Evolutionary conservation across 495 filamentous ascomycete species (phyloP).

Genomic region (Aspergillus cristatus): DNA sequence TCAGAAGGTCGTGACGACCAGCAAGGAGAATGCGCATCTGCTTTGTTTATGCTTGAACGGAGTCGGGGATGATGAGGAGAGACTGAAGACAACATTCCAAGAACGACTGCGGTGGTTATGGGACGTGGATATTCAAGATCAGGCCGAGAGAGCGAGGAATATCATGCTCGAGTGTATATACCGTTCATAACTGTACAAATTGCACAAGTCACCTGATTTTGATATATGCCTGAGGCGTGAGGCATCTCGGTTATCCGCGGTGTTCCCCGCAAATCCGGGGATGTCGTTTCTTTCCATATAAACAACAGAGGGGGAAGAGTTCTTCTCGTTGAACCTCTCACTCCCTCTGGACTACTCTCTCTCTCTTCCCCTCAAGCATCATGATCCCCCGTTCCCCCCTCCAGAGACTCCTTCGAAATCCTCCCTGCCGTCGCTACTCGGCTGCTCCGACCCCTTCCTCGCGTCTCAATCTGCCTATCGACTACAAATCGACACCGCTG

Average conservation of each 20-base stretch:
- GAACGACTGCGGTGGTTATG: conserved; percentile 44
- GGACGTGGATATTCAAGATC: conserved; percentile 25
- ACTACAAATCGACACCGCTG: conserved; percentile 75
- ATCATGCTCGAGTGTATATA: conserved; percentile 5
- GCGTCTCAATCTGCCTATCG: conserved; percentile 74
- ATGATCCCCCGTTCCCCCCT: conserved; percentile 3
- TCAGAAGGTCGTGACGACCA: conserved; percentile 40
- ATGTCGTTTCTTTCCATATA: conserved; percentile 2
- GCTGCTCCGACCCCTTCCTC: conserved; percentile 9
- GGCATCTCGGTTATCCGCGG: conserved; percentile 12
- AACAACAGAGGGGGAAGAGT: too few species aligned
- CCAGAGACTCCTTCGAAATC: not conserved
- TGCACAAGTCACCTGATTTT: too few species aligned
- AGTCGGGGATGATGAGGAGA: conserved; percentile 33
- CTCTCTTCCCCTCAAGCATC: conserved; percentile 1
- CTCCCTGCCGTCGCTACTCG: conserved; percentile 5
- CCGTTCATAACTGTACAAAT: too few species aligned
- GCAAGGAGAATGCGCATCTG: conserved; percentile 33
- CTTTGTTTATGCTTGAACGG: conserved; percentile 34
- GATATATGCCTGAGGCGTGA: not conserved
- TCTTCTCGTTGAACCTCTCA: not conserved
- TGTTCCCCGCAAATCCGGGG: conserved; percentile 12
- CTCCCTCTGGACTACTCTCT: conserved; percentile 1
- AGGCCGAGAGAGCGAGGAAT: conserved; percentile 16
- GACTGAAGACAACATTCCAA: conserved; percentile 31